These are phyloP conservation scores for Xylariales sp. DNA, from an alignment of 2,329 filamentous ascomycete species.

Conservation along the genomic window DNA sequence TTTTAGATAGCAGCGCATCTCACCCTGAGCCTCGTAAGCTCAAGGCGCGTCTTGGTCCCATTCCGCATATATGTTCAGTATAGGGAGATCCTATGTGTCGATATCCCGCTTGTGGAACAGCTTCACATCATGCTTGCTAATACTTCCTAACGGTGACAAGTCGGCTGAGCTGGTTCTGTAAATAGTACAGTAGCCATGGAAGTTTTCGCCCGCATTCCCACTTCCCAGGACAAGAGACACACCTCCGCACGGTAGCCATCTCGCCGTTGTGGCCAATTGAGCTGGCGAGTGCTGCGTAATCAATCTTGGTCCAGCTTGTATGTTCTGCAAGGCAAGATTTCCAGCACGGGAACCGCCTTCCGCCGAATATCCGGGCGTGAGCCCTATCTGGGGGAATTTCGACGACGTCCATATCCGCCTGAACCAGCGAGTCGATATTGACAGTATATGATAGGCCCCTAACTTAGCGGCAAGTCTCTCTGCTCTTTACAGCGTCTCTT, in stretches of 20 bases:
- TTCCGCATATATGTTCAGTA: neutral
- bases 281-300: slow-evolving; percentile 31
- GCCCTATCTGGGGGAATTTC: slow-evolving; percentile 23
- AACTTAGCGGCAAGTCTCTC: slow-evolving; percentile 28
- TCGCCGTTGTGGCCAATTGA: slow-evolving; percentile 35
- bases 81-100: slow-evolving; percentile 21
- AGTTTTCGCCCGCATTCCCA: slow-evolving; percentile 32
- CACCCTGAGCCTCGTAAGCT: too few species aligned
- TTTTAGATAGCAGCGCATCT: too few species aligned
- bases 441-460: slow-evolving; percentile 19
- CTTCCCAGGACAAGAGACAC: slow-evolving; percentile 27
- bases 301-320: slow-evolving; percentile 33
- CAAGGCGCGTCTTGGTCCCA: too few species aligned
- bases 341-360: slow-evolving; percentile 35
- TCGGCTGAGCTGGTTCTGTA: slow-evolving; percentile 30
- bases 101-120: slow-evolving; percentile 32
- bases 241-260: slow-evolving; percentile 19
- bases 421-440: slow-evolving; percentile 24
- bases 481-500: slow-evolving; percentile 33
- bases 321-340: slow-evolving; percentile 37
- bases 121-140: slow-evolving; percentile 33
- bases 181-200: slow-evolving; percentile 27
- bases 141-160: slow-evolving; percentile 29
- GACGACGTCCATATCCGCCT: slow-evolving; percentile 29
- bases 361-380: slow-evolving; percentile 30